Percentiles rank a stretch among this genome's conserved stretches.
Conservation (phyloP, 2,329 filamentous ascomycete genomes). For the Sordariomycetes sp. region DNA sequence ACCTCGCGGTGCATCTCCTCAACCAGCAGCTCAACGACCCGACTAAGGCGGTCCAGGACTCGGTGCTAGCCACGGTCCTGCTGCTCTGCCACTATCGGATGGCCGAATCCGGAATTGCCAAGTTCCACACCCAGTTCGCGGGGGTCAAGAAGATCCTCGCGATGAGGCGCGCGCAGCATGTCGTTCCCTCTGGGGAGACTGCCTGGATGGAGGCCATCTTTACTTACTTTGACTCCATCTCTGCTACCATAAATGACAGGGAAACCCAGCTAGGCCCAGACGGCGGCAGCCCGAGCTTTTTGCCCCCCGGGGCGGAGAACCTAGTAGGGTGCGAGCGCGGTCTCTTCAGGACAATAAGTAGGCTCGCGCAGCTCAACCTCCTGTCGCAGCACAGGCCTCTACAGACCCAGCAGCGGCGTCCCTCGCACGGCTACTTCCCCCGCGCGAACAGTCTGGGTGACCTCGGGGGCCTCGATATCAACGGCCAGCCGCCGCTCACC, state of each 20-base stretch:
- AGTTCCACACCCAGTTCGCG: constrained; percentile 86
- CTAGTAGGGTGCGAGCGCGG: constrained; percentile 76
- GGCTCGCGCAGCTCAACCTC: constrained; percentile 72
- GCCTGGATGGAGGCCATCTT: constrained; percentile 90
- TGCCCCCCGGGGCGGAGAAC: constrained; percentile 60
- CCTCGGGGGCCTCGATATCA: not conserved
- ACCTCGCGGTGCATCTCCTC: constrained; percentile 64
- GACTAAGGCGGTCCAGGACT: constrained; percentile 65
- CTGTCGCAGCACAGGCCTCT: constrained; percentile 58
- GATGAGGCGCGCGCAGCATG: constrained; percentile 47
- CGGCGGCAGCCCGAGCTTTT: constrained; percentile 29
- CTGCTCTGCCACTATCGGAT: constrained; percentile 87
- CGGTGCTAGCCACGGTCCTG: constrained; percentile 74
- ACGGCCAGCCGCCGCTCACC: constrained; percentile 8
- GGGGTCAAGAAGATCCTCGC: constrained; percentile 83
- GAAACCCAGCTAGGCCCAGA: constrained; percentile 63
- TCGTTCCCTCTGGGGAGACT: constrained; percentile 50
- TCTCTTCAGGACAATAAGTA: constrained; percentile 75
- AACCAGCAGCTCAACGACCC: constrained; percentile 76
- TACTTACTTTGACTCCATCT: constrained; percentile 89
- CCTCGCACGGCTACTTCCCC: not conserved
- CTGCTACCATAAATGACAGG: constrained; percentile 80
- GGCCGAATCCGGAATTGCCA: constrained; percentile 83
- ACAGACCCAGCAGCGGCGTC: constrained; percentile 15
- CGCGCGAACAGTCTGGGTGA: not conserved